Percentiles rank a stretch among this genome's conserved stretches.
These are phyloP conservation scores for Pyricularia sp. DNA, from an alignment of 2,329 filamentous ascomycete genomes.

Conservation along the genomic window DNA sequence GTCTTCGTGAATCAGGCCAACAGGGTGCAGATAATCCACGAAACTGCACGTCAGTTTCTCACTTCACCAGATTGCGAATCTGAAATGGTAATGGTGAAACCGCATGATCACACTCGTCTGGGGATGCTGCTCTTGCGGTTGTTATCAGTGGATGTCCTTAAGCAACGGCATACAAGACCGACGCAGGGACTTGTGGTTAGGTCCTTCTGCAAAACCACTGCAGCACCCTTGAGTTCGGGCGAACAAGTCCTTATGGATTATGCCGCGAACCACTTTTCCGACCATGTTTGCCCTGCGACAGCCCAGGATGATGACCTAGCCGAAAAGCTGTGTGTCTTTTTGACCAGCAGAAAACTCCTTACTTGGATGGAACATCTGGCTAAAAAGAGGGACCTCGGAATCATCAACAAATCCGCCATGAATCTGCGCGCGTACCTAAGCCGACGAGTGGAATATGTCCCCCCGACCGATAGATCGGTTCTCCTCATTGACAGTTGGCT, in stretches of 20 bases:
- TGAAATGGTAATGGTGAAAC: conserved; percentile 12
- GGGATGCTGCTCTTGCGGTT: conserved; percentile 16
- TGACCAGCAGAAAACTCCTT: conserved; percentile 30
- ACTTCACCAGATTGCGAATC: conserved; percentile 11
- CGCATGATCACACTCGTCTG: conserved; percentile 19
- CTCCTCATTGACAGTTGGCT: conserved; percentile 19
- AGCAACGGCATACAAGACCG: conserved; percentile 1
- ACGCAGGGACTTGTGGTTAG: conserved; percentile 11
- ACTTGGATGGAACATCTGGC: conserved; percentile 22
- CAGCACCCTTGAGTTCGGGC: conserved; percentile 7
- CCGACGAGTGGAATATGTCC: conserved; percentile 13
- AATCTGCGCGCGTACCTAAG: conserved; percentile 20
- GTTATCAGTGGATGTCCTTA: conserved; percentile 12
- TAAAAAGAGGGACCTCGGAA: conserved; percentile 12
- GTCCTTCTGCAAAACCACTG: conserved; percentile 6
- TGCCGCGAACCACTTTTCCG: conserved; percentile 18
- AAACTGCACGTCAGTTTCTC: conserved; percentile 21
- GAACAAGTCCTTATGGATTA: conserved; percentile 10
- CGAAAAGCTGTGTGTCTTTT: conserved; percentile 53
- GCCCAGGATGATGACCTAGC: conserved; percentile 20
- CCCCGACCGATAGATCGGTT: conserved; percentile 13
- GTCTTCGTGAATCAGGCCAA: conserved; percentile 17
- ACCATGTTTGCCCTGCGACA: conserved; percentile 21
- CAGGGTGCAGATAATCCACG: conserved; percentile 20
- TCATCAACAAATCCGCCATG: conserved; percentile 17